Percentiles rank a stretch among this genome's conserved stretches.
These are phyloP conservation scores for Leptographium galeiforme DNA, from an alignment of 2,329 filamentous ascomycete genomes.

Conservation along the genomic window DNA sequence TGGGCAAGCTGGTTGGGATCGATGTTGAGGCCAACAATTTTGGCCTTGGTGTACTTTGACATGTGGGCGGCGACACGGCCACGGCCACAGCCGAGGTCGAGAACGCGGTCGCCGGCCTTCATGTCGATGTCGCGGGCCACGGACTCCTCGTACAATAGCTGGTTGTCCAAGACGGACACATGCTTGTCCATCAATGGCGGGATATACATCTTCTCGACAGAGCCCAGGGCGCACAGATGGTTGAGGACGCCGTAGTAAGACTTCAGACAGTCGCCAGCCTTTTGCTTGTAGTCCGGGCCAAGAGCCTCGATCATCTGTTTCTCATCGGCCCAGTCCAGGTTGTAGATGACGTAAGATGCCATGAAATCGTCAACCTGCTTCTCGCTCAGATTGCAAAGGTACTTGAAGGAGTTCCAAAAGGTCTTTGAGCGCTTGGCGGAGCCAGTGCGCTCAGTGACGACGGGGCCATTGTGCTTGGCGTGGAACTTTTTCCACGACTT, in stretches of 20 bases:
- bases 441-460: constrained; percentile 27
- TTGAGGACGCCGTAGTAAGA: constrained; percentile 41
- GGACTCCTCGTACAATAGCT: constrained; percentile 38
- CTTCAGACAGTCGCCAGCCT: constrained; percentile 35
- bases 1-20: constrained; percentile 37
- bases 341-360: constrained; percentile 43
- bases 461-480: constrained; percentile 4
- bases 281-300: constrained; percentile 33
- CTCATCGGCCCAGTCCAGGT: constrained; percentile 39
- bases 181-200: constrained; percentile 38
- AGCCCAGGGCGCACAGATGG: constrained; percentile 39
- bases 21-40: constrained; percentile 38
- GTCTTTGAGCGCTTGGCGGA: constrained; percentile 34
- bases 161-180: constrained; percentile 35
- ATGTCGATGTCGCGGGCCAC: constrained; percentile 32
- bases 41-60: constrained; percentile 30
- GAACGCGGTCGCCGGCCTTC: constrained; percentile 28
- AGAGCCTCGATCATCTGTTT: constrained; percentile 31
- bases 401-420: constrained; percentile 35
- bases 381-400: constrained; percentile 32
- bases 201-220: constrained; percentile 47
- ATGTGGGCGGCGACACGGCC: constrained; percentile 41
- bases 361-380: constrained; percentile 41
- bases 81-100: constrained; percentile 39
- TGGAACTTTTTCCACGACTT: constrained; percentile 7